Conservation (phyloP, 352 stramenopile species). For the Globisporangium viniferum region DNA sequence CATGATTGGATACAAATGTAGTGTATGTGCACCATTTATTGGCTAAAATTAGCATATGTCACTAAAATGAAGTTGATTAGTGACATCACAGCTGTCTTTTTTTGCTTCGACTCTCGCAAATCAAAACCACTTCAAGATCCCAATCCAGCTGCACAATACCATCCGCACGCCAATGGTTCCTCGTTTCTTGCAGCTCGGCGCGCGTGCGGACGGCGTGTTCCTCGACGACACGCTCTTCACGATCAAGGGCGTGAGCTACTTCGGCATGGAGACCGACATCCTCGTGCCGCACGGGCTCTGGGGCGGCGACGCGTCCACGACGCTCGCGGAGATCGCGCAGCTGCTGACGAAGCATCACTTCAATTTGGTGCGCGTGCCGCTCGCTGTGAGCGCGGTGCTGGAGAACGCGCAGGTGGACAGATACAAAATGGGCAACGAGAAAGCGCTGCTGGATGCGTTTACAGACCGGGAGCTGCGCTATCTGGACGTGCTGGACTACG, state of each 20-base stretch:
- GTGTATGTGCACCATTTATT: background rate
- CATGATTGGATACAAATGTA: background rate
- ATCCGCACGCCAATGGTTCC: too few species aligned
- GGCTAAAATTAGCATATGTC: background rate
- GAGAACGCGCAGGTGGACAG: constrained; percentile 34
- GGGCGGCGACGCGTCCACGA: constrained; percentile 50
- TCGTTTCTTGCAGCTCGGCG: constrained; percentile 8
- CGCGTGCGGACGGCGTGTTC: constrained; percentile 29
- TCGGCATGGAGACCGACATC: constrained; percentile 66
- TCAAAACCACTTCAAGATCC: too few species aligned
- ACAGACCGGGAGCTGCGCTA: constrained; percentile 32
- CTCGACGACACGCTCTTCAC: constrained; percentile 33
- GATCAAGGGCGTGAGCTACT: constrained; percentile 59
- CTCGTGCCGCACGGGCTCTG: constrained; percentile 56
- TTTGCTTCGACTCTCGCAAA: too few species aligned
- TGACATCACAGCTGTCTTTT: too few species aligned
- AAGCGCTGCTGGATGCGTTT: constrained; percentile 18
- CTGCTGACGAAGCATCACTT: constrained; percentile 39
- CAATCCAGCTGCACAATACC: too few species aligned
- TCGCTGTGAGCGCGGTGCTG: constrained; percentile 41
- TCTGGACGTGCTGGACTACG: constrained; percentile 53
- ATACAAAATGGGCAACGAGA: constrained; percentile 46
- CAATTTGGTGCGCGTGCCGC: constrained; percentile 49
- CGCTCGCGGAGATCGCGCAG: constrained; percentile 30
- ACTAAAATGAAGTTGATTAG: too few species aligned